phyloP scores from a whole-genome alignment of 768 basidiomycete genomes.

The Favolaschia claudopus region DNA sequence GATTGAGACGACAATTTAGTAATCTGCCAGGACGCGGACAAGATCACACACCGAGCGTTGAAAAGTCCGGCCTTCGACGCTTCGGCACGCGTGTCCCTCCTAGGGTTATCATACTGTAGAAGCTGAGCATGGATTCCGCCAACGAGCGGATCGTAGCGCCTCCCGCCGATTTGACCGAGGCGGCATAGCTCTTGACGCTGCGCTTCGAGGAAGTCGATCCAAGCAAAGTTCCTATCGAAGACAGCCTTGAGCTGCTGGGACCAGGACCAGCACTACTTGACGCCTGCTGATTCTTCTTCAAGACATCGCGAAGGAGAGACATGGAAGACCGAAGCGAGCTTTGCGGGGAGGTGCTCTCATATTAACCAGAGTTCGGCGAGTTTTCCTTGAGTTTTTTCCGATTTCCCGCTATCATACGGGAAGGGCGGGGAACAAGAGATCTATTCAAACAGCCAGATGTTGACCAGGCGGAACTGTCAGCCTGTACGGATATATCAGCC shows the following conservation, averaged over 20 bases:
- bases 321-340: too few species aligned
- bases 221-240: too few species aligned
- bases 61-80: slow-evolving; percentile 15
- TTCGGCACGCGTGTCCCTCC: slow-evolving; percentile 17
- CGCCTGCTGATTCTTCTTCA: slow-evolving; percentile 9
- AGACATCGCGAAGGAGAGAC: slow-evolving; percentile 17
- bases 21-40: neutral
- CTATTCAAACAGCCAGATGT: too few species aligned
- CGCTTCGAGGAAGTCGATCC: slow-evolving; percentile 3
- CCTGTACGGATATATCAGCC: too few species aligned
- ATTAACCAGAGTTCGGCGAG: neutral
- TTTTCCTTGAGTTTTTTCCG: neutral
- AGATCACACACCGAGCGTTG: slow-evolving; percentile 2
- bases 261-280: neutral
- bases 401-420: too few species aligned
- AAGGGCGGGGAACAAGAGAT: too few species aligned
- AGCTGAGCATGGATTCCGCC: slow-evolving; percentile 20
- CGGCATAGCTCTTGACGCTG: slow-evolving; percentile 14
- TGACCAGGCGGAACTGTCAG: too few species aligned
- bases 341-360: neutral
- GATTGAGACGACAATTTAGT: neutral
- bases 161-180: slow-evolving; percentile 17
- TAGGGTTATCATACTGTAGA: slow-evolving; percentile 17
- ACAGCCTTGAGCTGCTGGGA: neutral
- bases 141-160: slow-evolving; percentile 16